phyloP scores from a whole-genome alignment of 2,329 filamentous ascomycete genomes.

The Clarireedia homoeocarpa region DNA sequence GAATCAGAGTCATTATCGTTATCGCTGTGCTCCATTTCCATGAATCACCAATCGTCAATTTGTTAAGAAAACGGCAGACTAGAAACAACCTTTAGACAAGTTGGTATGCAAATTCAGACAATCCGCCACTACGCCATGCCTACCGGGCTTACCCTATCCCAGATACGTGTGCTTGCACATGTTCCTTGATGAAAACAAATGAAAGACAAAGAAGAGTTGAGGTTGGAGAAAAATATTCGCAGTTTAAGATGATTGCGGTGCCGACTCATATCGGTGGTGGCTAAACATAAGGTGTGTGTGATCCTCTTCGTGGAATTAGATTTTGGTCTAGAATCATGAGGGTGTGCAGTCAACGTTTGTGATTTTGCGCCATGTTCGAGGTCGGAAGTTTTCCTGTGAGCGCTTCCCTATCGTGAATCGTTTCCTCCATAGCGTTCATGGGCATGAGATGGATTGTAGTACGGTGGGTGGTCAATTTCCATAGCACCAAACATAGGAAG shows the following conservation, averaged over 20 bases:
- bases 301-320: too few species aligned
- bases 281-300: too few species aligned
- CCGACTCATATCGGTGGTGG: neutral
- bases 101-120: neutral
- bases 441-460: neutral
- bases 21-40: neutral
- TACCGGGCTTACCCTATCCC: neutral
- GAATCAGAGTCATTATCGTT: neutral
- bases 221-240: neutral
- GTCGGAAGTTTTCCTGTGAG: too few species aligned
- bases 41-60: neutral
- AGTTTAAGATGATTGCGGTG: neutral
- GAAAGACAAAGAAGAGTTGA: neutral
- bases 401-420: too few species aligned
- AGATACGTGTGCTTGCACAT: neutral
- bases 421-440: neutral
- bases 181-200: neutral
- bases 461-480: neutral
- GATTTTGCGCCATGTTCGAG: too few species aligned
- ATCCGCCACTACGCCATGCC: slow-evolving; percentile 1
- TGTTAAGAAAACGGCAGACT: neutral
- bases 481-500: neutral
- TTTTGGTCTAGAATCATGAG: too few species aligned
- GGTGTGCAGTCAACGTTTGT: too few species aligned
- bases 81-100: neutral